A percentile compares a stretch with the other conserved stretches of the same genome.
phyloP scores from a whole-genome alignment of 1,284 basidiomycete species.

The Irpex sp. region DNA sequence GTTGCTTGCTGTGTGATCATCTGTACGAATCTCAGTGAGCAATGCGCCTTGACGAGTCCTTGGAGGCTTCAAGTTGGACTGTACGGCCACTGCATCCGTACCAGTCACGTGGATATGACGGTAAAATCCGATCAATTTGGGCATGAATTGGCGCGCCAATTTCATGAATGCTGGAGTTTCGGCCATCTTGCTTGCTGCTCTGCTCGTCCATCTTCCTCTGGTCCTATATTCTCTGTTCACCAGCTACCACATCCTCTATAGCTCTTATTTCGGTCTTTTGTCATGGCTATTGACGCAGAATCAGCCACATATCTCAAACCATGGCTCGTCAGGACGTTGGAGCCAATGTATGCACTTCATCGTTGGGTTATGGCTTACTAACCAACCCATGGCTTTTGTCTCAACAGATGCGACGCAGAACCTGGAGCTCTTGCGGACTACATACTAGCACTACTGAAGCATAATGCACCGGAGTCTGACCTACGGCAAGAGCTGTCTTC shows the following conservation, averaged over 20 bases:
- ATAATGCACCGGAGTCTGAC: conserved; percentile 81
- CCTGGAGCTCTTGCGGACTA: conserved; percentile 93
- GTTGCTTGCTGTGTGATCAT: no score
- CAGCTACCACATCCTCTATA: background rate
- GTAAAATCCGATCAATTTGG: conserved; percentile 1
- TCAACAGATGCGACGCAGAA: conserved; percentile 88
- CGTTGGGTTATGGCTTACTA: conserved; percentile 10
- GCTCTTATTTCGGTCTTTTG: conserved; percentile 3
- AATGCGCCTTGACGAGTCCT: no score
- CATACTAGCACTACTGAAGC: conserved; percentile 90
- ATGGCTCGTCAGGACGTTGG: conserved; percentile 82
- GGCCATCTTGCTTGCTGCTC: background rate
- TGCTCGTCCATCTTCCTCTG: background rate
- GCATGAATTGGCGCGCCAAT: background rate
- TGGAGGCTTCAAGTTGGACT: no score
- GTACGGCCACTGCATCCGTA: no score
- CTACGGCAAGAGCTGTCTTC: conserved; percentile 75
- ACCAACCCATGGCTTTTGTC: background rate
- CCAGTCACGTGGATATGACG: background rate
- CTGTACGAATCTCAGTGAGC: no score
- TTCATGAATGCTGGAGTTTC: background rate
- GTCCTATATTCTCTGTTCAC: background rate
- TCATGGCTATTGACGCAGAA: conserved; percentile 64
- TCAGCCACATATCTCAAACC: conserved; percentile 65
- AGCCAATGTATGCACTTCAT: conserved; percentile 67